Base-by-base conservation (phyloP, 73 alveolate genomes). In the Uronychia setigera region DNA sequence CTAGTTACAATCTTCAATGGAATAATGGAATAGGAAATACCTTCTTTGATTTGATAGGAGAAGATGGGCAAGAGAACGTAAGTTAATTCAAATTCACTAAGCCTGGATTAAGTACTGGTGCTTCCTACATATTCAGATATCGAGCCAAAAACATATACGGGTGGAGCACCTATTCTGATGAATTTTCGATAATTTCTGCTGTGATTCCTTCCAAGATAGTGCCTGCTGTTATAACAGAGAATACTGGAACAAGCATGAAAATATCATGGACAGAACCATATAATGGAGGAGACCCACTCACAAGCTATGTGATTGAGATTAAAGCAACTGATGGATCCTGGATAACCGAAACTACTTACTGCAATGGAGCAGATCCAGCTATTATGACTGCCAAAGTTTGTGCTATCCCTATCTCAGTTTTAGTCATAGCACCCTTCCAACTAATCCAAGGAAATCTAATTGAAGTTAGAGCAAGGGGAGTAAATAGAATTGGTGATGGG, bases 1-100 rank as follows among this genome's bases (percentile, higher is more conserved):
- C 59, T 1, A n/a, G 78, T 0, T 87, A 87, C 80, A 58, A 79
- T 26, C 93, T 87, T 26, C 87, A 87, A 59, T 87, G 93, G 93
- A 35, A 78, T 27, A 13, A 9, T 14, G 84, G 84, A 31, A 32
- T 58, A 5, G 88, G 88, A 0, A 46, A 78, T n/a, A 46, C 94
- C 25, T 83, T 31, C 85, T n/a, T 29, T 27, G 90, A 27, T 25
- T 46, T 82, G 26, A 76, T 74, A n/a, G 90, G 90, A 29, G 76
- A 32, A n/a, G 26, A 74, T 1, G 29, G 81, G 0, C 35, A 87
- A 25, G 46, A 58, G 76, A 35, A 75, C 0, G 74, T 19, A 19
- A 46, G 67, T 19, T 19, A 46, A 19, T 28, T 80, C 31, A n/a
- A 35, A n/a, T 80, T 75, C 76, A 80, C 88, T 14, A 27, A 31